Evolutionary conservation across 2,329 filamentous ascomycete genomes (phyloP), one percentile per base, ranked within the genome.

Genomic region (Scortechinia acanthostroma): DNA sequence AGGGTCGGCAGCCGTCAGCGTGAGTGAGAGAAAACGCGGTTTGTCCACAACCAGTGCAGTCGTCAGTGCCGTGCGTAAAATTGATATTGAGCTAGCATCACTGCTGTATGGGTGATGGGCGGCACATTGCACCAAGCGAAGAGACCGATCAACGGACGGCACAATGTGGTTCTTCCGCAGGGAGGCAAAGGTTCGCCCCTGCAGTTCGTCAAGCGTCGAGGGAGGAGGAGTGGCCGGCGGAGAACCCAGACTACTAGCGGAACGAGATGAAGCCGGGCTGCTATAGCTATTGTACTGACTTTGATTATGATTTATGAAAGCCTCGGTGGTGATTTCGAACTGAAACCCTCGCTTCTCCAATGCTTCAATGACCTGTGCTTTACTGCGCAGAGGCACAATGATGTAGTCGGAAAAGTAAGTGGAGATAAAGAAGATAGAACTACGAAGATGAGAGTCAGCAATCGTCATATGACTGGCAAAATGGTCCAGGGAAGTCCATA

Each of bases 361-460:
- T 0, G 89, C 86, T 47, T 81, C 73, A 23, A 89, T 80, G 42
- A 97, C 91, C 30, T 82, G 83, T 21, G 76, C 68, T 43, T 85
- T 81, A 55, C 86, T 81, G 58, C 83, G 86, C 45, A 74, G 74
- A 1, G 93, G 91, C 1, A 96, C 89, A 25, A 97, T 76, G 54
- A 98, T 94, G 64, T 95, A 97, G 67, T 98, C 91, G 23, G 88
- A 93, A 65, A 95, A 97, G 65, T 97, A 98, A 22, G 90, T 96
- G 3, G 91, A 96, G 61, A 96, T 95, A 74, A 97, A 97, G 71
- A 97, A 96, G 58, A 98, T 95, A 45, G 91, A 88, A 44, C 25
- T 30, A n/a, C n/a, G n/a, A n/a, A n/a, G n/a, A n/a, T n/a, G n/a
- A n/a, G n/a, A n/a, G n/a, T n/a, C n/a, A n/a, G n/a, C n/a, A n/a